Conservation (phyloP, 768 basidiomycete genomes). For the Ramaria sp. region DNA sequence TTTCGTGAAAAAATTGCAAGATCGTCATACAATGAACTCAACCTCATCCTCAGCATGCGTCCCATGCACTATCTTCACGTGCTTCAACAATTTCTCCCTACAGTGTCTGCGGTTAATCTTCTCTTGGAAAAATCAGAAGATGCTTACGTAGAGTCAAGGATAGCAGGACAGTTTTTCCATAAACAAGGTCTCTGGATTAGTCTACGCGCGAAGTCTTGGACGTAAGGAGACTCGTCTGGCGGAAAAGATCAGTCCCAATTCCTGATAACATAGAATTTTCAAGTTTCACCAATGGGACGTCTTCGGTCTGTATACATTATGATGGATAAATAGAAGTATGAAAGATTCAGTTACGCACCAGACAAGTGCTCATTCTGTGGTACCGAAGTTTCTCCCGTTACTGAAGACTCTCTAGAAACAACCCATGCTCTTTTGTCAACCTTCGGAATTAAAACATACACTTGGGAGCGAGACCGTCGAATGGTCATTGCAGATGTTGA, state of each 20-base stretch:
- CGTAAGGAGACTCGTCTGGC: neutral
- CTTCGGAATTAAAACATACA: neutral
- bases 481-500: neutral
- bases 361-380: neutral
- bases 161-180: conserved; percentile 47
- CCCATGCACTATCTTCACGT: conserved; percentile 31
- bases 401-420: too few species aligned
- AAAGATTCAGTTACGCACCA: neutral
- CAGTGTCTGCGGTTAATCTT: neutral
- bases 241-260: neutral
- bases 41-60: conserved; percentile 1
- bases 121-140: neutral
- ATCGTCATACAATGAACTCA: neutral
- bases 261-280: neutral
- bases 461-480: neutral
- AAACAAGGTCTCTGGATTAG: conserved; percentile 31
- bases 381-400: too few species aligned
- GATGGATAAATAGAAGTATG: neutral
- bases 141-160: conserved; percentile 38
- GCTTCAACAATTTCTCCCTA: conserved; percentile 33
- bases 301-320: neutral
- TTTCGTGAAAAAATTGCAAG: conserved; percentile 16
- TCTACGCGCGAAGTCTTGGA: neutral
- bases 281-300: neutral
- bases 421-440: neutral